Percentiles rank a stretch among this genome's conserved stretches.
These are phyloP conservation scores for Stevia rebaudiana DNA, from an alignment of 140 eudicot genomes.

Conservation along the genomic window DNA sequence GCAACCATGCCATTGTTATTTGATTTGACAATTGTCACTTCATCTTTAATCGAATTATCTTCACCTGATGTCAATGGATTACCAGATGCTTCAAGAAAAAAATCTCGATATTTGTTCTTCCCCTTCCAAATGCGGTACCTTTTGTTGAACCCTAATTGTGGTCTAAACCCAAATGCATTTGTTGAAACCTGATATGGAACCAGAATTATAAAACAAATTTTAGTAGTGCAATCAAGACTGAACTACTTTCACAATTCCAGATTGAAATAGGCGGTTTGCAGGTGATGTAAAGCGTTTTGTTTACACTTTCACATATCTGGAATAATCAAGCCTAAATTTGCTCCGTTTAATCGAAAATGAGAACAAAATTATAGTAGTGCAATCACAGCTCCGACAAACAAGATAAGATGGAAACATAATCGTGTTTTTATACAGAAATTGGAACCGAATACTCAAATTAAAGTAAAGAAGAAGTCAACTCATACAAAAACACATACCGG, in stretches of 20 bases:
- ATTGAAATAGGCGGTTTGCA: too few relatives aligned
- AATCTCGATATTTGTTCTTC: conserved; percentile 17
- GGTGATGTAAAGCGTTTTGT: too few relatives aligned
- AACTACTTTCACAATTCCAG: too few relatives aligned
- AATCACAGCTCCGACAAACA: too few relatives aligned
- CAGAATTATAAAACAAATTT: background rate
- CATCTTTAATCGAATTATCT: conserved; percentile 23
- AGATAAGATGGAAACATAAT: background rate
- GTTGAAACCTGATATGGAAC: conserved; percentile 19
- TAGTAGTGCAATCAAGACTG: background rate
- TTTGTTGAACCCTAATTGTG: conserved; percentile 25
- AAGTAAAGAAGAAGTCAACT: background rate
- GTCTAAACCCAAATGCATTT: conserved; percentile 24
- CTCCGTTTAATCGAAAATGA: too few relatives aligned
- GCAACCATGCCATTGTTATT: conserved; percentile 18
- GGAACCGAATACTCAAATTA: too few relatives aligned
- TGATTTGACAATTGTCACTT: conserved; percentile 9
- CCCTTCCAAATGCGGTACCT: conserved; percentile 19
- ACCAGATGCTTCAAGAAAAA: conserved; percentile 30
- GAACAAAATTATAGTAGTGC: background rate
- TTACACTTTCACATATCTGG: too few relatives aligned
- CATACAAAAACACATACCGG: background rate
- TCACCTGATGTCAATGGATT: conserved; percentile 17
- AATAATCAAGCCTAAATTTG: too few relatives aligned
- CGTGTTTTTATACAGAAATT: too few relatives aligned